These are phyloP conservation scores for Hyphopichia fennica DNA, from an alignment of 1,139 yeast species.

Conservation along the genomic window DNA sequence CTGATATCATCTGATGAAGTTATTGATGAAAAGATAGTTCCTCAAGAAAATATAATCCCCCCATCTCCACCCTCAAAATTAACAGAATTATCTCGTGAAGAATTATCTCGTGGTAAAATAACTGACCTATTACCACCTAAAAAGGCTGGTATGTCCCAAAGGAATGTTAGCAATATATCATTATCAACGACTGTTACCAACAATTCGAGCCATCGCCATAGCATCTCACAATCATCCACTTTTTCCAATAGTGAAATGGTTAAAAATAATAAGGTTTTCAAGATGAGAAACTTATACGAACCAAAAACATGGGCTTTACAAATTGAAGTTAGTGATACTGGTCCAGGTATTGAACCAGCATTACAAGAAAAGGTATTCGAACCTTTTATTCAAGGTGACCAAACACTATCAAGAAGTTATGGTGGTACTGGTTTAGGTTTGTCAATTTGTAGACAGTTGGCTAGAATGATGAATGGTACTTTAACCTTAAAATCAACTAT, in stretches of 20 bases:
- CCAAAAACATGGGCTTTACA: slow-evolving; percentile 63
- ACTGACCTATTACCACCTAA: background rate
- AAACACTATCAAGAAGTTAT: slow-evolving; percentile 83
- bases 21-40: slow-evolving; percentile 3
- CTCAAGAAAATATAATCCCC: background rate
- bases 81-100: slow-evolving; percentile 2
- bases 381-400: slow-evolving; percentile 97
- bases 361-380: slow-evolving; percentile 86
- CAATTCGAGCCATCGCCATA: background rate
- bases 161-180: background rate
- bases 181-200: background rate
- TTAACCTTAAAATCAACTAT: slow-evolving; percentile 66
- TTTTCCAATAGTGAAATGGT: slow-evolving; percentile 20
- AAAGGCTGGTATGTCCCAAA: background rate
- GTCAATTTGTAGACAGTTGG: slow-evolving; percentile 88
- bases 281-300: slow-evolving; percentile 35
- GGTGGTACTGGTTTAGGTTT: slow-evolving; percentile 93
- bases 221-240: background rate
- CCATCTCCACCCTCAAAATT: background rate
- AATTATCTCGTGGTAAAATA: background rate
- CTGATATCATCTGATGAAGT: background rate
- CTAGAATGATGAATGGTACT: slow-evolving; percentile 85
- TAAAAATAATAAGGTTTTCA: slow-evolving; percentile 35
- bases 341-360: slow-evolving; percentile 85
- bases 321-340: slow-evolving; percentile 82